A percentile compares a stretch with the other conserved stretches of the same genome.
These are phyloP conservation scores for Ustilago trichophora DNA, from an alignment of 1,284 basidiomycete genomes.

Conservation along the genomic window DNA sequence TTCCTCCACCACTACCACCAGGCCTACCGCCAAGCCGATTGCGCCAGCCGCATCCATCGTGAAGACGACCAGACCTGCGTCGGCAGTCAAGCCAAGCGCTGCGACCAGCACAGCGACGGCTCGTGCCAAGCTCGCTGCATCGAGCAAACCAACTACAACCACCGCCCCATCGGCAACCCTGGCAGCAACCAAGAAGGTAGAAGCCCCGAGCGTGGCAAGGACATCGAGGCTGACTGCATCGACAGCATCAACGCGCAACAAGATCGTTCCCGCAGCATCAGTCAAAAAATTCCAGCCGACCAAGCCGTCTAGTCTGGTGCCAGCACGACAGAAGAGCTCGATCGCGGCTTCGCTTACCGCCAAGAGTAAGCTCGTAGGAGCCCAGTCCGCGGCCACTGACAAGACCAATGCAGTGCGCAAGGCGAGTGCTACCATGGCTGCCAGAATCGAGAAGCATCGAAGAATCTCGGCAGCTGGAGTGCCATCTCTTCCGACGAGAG, in stretches of 20 bases:
- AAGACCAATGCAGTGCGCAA: conserved; percentile 15
- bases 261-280: conserved; percentile 18
- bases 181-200: neutral
- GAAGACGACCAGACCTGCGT: neutral
- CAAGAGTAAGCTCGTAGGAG: conserved; percentile 26
- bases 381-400: neutral
- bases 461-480: conserved; percentile 4
- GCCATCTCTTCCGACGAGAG: neutral
- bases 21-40: conserved; percentile 1
- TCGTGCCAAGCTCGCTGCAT: conserved; percentile 1
- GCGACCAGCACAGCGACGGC: neutral
- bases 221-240: conserved; percentile 23
- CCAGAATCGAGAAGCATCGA: conserved; percentile 9
- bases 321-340: conserved; percentile 19
- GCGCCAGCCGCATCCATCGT: neutral
- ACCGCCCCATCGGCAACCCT: neutral
- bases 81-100: neutral
- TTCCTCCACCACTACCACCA: neutral
- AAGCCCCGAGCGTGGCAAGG: neutral
- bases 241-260: conserved; percentile 37
- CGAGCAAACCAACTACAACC: neutral
- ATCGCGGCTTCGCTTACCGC: conserved; percentile 17
- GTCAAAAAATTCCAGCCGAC: conserved; percentile 29
- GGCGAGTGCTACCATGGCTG: conserved; percentile 8
- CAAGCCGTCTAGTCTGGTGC: conserved; percentile 10